Base-by-base conservation (phyloP, 352 stramenopile species). In the Phytophthora nicotianae region DNA sequence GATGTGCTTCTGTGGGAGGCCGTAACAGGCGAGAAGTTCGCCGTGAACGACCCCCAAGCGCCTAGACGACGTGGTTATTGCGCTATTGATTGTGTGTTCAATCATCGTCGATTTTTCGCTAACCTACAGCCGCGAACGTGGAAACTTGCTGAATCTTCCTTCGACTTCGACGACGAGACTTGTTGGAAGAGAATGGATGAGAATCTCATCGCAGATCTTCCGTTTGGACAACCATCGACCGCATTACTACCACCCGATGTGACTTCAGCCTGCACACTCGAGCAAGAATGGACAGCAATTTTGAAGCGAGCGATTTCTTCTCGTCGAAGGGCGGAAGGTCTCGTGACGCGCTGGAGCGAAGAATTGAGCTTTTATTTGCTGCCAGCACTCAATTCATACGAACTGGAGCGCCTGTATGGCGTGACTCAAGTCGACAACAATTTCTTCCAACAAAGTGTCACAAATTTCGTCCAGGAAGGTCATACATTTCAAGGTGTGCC, bases 401-500 rank as follows among this genome's bases (percentile, higher is more conserved):
- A 97, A 33, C 58, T 89, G 41, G 90, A 97, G 65, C 79, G 88
- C 7, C 55, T 91, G 14, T 84, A 93, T 59, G 72, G 70, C 33
- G 52, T 89, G 8, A 52, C 76, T 4, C 77, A 89, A 50, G 62
- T 91, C 0, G 87, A 92, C 45, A 95, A 93, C 51, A 75, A 68
- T 2, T 80, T 96, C 38, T 97, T 97, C 59, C 81, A 91, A 54
- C 82, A 90, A 23, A 89, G 74, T 48, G 84, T 96, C 50, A 90
- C 85, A 40, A 76, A 71, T 7, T 89, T 86, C 42, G 86, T 97
- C 5, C 83, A 78, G 7, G 73, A 89, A 54, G 87, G 85, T 4
- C 79, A 89, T 57, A 95, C 86, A 5, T 97, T 97, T 62, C 85
- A 96, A 65, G 90, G 85, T n/a, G 88, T 93, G 19, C 90, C 90